A percentile compares a stretch with the other conserved stretches of the same genome.
Evolutionary conservation across 345 rosid species (phyloP).

Genomic region (Lumnitzera racemosa): DNA sequence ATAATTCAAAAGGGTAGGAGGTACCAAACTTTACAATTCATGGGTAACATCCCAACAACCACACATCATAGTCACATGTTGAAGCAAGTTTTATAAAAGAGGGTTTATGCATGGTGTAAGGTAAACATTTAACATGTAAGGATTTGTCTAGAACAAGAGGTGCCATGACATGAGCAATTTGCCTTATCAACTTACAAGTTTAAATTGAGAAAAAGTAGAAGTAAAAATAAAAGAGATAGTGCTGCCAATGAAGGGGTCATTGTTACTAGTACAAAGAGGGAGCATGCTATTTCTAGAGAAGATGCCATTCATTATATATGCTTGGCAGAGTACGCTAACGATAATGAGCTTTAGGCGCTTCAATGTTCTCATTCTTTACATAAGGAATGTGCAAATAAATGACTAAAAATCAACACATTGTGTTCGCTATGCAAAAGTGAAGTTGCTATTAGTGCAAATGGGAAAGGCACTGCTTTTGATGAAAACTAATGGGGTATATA

Average conservation of each 20-base stretch:
- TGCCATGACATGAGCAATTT: constrained; percentile 80
- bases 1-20: no score
- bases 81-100: no score
- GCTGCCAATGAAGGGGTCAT: constrained; percentile 70
- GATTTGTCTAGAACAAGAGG: constrained; percentile 83
- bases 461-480: constrained; percentile 17
- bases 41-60: no score
- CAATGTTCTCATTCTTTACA: constrained; percentile 87
- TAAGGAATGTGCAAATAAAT: constrained; percentile 91
- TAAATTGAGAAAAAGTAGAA: constrained; percentile 62
- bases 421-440: constrained; percentile 96
- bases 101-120: no score
- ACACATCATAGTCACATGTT: no score
- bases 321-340: constrained; percentile 78
- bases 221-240: constrained; percentile 36
- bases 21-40: no score
- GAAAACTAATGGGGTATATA: not conserved
- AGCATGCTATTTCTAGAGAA: constrained; percentile 75
- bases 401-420: constrained; percentile 88
- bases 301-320: constrained; percentile 98
- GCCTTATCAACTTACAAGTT: constrained; percentile 91
- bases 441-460: constrained; percentile 50
- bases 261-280: constrained; percentile 87
- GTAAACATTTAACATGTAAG: constrained; percentile 7
- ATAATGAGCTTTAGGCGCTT: constrained; percentile 88